These are phyloP conservation scores for Pugionium cornutum DNA, from an alignment of 345 rosid genomes.

Conservation along the genomic window DNA sequence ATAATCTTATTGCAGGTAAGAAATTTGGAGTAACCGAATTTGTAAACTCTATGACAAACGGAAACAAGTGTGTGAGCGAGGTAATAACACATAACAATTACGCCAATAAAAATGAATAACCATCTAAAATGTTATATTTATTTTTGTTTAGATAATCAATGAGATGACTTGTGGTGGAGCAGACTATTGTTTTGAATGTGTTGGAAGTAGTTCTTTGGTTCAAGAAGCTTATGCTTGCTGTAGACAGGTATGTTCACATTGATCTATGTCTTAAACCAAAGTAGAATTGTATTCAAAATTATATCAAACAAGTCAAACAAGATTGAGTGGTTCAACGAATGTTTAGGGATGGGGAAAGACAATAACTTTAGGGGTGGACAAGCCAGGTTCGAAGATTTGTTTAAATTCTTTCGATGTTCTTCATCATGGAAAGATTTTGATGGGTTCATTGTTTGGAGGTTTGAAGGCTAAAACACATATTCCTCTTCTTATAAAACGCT, in stretches of 20 bases:
- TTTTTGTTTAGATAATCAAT: constrained; percentile 44
- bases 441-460: constrained; percentile 77
- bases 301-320: no score
- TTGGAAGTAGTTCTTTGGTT: constrained; percentile 58
- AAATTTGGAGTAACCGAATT: constrained; percentile 78
- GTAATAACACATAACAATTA: constrained; percentile 33
- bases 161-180: constrained; percentile 84
- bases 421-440: constrained; percentile 54
- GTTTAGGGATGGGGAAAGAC: constrained; percentile 92
- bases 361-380: constrained; percentile 73
- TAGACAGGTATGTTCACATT: constrained; percentile 51
- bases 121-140: background rate
- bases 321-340: background rate
- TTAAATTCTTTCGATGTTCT: constrained; percentile 60
- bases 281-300: background rate
- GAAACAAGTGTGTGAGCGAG: constrained; percentile 60
- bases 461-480: constrained; percentile 79
- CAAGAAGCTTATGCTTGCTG: constrained; percentile 71
- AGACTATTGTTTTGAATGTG: constrained; percentile 83
- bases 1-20: background rate
- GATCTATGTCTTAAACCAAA: background rate
- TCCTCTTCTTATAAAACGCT: constrained; percentile 71
- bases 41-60: constrained; percentile 51
- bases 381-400: constrained; percentile 56
- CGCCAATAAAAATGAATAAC: background rate